Base-by-base conservation (phyloP, 768 basidiomycete species). In the Lentinula edodes region DNA sequence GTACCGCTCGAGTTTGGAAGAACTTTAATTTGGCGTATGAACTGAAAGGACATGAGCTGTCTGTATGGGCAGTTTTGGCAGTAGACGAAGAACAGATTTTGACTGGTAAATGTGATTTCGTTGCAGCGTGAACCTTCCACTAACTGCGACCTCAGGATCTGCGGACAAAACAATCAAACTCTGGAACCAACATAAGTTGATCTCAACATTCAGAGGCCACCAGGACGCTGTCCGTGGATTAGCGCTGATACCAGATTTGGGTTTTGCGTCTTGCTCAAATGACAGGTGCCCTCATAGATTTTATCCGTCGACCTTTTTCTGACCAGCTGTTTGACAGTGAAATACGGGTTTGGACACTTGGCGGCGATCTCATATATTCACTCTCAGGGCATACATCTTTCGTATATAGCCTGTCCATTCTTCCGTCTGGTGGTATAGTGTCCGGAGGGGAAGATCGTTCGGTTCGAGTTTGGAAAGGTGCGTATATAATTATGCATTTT, bases 381-480 rank as follows among this genome's bases (percentile, higher is more conserved):
- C 74, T 98, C n/a, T 88, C 90, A 4, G 97, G 95, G 1, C 97
- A 98, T 72, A 96, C 95, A 1, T 97, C 95, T 20, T 99, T 98
- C 71, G 93, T 98, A 13, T 99, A 98, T 76, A 89, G 90, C 61
- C 72, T 99, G 13, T 84, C 91, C 0, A 83, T 91, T 18, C 80
- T 98, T 18, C 89, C 94, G 1, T 85, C 75, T 63, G 91, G 95
- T 18, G 87, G 89, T 65, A 80, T 95, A 20, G 87, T 96, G 7
- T 93, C 91, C n/a, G 86, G 88, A 39, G 94, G 96, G 6, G 97
- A 99, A 75, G 97, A 99, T 73, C 88, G 96, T 52, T 90, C 90
- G 3, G 86, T 96, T 54, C 83, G 96, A 20, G 80, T 98, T 39
- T 99, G 97, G 97, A 83, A 83, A 75, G 91, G 91, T 90, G 67